Evolutionary conservation across 2,329 filamentous ascomycete species (phyloP).

Genomic region (Lecanicillium sp.): DNA sequence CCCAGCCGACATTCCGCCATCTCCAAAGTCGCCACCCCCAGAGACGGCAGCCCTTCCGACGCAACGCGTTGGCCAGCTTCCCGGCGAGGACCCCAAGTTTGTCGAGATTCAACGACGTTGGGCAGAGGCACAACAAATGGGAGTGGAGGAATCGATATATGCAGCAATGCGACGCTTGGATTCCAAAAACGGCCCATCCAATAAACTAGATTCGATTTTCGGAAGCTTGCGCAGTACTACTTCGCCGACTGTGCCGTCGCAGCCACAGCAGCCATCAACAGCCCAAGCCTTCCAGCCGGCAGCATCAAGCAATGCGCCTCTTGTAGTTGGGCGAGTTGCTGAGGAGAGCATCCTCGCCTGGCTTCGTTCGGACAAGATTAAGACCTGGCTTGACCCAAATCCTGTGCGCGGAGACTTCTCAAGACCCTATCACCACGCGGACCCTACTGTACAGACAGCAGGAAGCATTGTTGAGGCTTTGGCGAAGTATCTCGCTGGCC

Average conservation of each 20-base stretch:
- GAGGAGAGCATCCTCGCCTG: constrained; percentile 33
- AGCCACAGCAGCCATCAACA: not conserved
- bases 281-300: not conserved
- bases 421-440: constrained; percentile 29
- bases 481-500: constrained; percentile 31
- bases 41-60: constrained; percentile 20
- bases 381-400: constrained; percentile 33
- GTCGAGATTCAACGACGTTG: constrained; percentile 42
- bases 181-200: constrained; percentile 24
- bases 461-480: constrained; percentile 34
- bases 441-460: constrained; percentile 33
- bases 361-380: constrained; percentile 34
- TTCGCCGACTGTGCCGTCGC: constrained; percentile 6
- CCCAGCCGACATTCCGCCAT: constrained; percentile 44
- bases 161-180: constrained; percentile 36
- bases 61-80: constrained; percentile 26
- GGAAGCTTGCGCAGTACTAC: constrained; percentile 21
- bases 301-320: constrained; percentile 17
- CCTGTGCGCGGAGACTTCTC: constrained; percentile 25
- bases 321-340: constrained; percentile 23
- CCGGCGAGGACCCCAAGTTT: constrained; percentile 30
- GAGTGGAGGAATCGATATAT: constrained; percentile 31
- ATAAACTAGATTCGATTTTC: constrained; percentile 31
- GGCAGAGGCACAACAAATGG: constrained; percentile 37
- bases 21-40: constrained; percentile 43